Conservation (phyloP, 805 yeast species). For the Komagataella mondaviorum region DNA sequence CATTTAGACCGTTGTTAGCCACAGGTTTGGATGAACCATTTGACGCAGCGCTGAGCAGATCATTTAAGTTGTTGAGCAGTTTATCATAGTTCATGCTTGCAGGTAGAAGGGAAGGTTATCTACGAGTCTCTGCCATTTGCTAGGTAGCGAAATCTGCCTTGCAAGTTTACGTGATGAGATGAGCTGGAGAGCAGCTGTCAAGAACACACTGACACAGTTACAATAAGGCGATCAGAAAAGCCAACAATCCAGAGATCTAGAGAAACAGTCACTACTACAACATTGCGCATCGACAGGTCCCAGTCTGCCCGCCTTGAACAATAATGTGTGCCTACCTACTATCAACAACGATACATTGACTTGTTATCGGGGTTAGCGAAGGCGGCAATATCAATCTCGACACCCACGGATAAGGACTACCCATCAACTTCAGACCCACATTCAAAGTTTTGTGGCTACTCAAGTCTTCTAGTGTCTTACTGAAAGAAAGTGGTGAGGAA, state of each 20-base stretch:
- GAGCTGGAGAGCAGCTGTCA: background rate
- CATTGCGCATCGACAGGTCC: background rate
- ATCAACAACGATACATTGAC: background rate
- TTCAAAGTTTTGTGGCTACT: background rate
- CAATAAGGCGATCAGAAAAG: background rate
- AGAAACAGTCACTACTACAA: background rate
- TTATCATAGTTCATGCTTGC: background rate
- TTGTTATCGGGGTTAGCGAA: background rate
- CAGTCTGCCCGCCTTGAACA: background rate
- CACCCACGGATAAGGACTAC: background rate
- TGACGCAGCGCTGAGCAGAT: background rate
- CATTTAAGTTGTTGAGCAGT: background rate
- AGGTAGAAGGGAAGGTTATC: too few relatives aligned
- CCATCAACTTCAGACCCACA: slow-evolving; percentile 6
- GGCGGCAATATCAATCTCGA: background rate
- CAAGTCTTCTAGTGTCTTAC: background rate
- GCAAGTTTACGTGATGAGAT: background rate
- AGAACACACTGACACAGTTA: background rate
- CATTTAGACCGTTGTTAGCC: background rate
- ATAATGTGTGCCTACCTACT: background rate
- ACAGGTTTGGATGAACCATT: background rate
- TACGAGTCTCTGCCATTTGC: background rate
- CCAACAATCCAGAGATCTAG: background rate
- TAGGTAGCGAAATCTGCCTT: background rate
- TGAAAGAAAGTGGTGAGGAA: background rate